A percentile compares a stretch with the other conserved stretches of the same genome.
Conservation (phyloP, 129 eudicot genomes). For the Apium graveolens region DNA sequence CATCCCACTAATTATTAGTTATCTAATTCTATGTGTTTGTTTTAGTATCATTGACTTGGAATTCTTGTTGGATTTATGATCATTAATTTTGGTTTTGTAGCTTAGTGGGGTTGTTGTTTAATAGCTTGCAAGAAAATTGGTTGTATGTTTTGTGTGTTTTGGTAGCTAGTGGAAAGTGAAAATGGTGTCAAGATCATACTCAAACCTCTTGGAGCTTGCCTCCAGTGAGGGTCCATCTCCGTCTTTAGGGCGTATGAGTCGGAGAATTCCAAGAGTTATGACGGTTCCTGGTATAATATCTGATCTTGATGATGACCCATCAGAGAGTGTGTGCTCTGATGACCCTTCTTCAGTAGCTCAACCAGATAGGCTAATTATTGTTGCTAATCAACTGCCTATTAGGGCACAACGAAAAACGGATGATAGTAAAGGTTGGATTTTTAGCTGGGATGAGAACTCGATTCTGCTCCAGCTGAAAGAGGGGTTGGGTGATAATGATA, state of each 20-base stretch:
- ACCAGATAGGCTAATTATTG: constrained; percentile 62
- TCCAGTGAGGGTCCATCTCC: constrained; percentile 61
- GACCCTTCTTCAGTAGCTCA: constrained; percentile 54
- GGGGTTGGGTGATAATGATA: constrained; percentile 55
- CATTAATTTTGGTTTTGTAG: background rate
- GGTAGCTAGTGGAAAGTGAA: constrained; percentile 11
- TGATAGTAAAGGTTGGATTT: constrained; percentile 46
- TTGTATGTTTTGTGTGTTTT: background rate
- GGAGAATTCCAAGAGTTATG: constrained; percentile 69
- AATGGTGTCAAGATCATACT: constrained; percentile 86
- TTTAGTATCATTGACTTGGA: background rate
- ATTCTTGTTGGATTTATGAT: background rate
- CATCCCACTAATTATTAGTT: background rate
- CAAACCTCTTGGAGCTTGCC: constrained; percentile 71
- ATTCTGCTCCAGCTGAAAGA: constrained; percentile 60
- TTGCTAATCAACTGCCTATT: constrained; percentile 75
- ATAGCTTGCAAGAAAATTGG: background rate
- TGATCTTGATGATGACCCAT: constrained; percentile 57
- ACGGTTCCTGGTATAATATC: constrained; percentile 78
- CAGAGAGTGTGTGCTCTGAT: constrained; percentile 68
- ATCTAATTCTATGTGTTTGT: background rate
- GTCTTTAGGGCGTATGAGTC: constrained; percentile 58
- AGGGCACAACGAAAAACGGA: constrained; percentile 52
- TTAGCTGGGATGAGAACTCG: constrained; percentile 69
- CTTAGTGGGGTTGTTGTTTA: background rate